Conservation (phyloP, 495 filamentous ascomycete species). For the Aspergillus baeticus region DNA sequence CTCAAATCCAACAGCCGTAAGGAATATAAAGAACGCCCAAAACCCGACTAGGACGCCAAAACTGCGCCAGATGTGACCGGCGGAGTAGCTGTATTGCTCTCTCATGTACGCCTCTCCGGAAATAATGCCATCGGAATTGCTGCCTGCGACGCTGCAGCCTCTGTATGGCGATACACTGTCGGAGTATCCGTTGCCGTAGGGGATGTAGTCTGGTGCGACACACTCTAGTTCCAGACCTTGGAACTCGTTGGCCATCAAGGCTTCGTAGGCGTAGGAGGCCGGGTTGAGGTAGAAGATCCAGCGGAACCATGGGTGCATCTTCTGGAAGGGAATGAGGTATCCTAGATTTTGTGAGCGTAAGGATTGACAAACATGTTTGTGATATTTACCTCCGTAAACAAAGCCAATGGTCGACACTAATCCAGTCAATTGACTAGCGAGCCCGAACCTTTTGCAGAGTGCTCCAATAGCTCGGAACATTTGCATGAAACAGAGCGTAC, state of each 20-base stretch:
- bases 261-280: constrained; percentile 82
- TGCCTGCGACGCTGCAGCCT: constrained; percentile 70
- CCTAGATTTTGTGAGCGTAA: constrained; percentile 64
- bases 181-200: constrained; percentile 60
- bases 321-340: constrained; percentile 73
- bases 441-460: constrained; percentile 78
- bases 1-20: constrained; percentile 66
- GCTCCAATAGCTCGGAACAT: constrained; percentile 77
- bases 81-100: constrained; percentile 61
- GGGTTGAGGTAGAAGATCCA: constrained; percentile 92
- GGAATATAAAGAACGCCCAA: constrained; percentile 65
- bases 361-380: neutral
- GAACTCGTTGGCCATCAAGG: constrained; percentile 91
- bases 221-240: constrained; percentile 74
- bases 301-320: constrained; percentile 80
- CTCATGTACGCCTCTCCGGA: constrained; percentile 64
- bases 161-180: constrained; percentile 60
- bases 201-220: constrained; percentile 61
- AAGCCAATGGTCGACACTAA: constrained; percentile 77
- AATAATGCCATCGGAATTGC: constrained; percentile 54
- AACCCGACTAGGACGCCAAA: constrained; percentile 78
- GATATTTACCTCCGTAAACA: constrained; percentile 70
- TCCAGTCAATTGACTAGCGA: constrained; percentile 76
- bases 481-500: constrained; percentile 71
- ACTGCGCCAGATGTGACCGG: constrained; percentile 70